Percentiles rank a stretch among this genome's conserved stretches.
Evolutionary conservation across 345 rosid genomes (phyloP).

Genomic region (Syzygium grande): DNA sequence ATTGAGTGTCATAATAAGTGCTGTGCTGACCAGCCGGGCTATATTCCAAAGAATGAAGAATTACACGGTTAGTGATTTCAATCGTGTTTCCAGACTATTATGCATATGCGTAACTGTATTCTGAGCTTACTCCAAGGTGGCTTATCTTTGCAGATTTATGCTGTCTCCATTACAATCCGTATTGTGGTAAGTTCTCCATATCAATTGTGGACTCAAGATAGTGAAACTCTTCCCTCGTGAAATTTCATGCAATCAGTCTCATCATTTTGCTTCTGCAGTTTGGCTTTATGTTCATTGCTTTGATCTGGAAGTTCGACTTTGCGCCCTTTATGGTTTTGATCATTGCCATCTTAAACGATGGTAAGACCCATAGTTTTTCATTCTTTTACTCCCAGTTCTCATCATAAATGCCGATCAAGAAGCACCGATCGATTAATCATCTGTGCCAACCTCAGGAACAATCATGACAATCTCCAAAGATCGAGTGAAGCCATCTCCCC

Average conservation of each 20-base stretch:
- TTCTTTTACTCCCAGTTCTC: neutral
- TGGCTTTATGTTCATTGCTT: conserved; percentile 83
- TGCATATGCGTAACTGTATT: conserved; percentile 1
- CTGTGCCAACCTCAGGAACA: conserved; percentile 35
- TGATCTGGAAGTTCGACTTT: conserved; percentile 85
- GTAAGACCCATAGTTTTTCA: conserved; percentile 18
- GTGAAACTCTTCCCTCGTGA: neutral
- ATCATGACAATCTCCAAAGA: conserved; percentile 92
- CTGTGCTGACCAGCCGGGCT: conserved; percentile 87
- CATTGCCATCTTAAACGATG: conserved; percentile 84
- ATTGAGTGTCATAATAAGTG: conserved; percentile 84
- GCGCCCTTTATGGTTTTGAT: conserved; percentile 90
- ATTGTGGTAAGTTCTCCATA: conserved; percentile 55
- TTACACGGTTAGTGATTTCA: conserved; percentile 55
- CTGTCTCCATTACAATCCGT: conserved; percentile 91
- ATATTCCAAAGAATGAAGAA: conserved; percentile 98
- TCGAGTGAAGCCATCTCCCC: conserved; percentile 81
- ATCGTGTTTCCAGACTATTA: neutral
- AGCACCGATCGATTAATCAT: neutral
- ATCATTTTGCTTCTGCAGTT: conserved; percentile 35
- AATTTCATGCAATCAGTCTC: neutral
- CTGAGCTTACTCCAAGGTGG: neutral
- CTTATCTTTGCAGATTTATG: conserved; percentile 58
- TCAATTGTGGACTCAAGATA: neutral
- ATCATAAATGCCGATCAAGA: neutral